These are phyloP conservation scores for Fusarium kyushuense DNA, from an alignment of 2,329 filamentous ascomycete genomes.

Conservation along the genomic window DNA sequence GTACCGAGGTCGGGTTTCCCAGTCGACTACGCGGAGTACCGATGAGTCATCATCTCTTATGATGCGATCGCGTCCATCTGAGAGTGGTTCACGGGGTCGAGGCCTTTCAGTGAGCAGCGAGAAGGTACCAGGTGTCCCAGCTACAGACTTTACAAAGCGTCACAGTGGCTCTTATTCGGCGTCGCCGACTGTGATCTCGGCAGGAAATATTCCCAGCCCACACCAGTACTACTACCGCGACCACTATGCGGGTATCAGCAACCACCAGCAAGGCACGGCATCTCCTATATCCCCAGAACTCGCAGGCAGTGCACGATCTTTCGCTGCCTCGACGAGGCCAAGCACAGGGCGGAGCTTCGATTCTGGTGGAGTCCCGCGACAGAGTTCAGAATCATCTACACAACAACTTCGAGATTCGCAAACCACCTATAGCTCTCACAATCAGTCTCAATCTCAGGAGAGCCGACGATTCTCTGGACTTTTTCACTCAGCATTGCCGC, in stretches of 20 bases:
- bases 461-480: slow-evolving; percentile 76
- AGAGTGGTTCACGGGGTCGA: slow-evolving; percentile 65
- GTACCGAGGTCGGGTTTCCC: slow-evolving; percentile 69
- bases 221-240: slow-evolving; percentile 69
- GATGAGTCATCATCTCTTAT: slow-evolving; percentile 62
- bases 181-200: slow-evolving; percentile 62
- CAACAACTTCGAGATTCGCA: slow-evolving; percentile 66
- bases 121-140: slow-evolving; percentile 70
- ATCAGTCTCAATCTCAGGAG: slow-evolving; percentile 58
- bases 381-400: slow-evolving; percentile 64
- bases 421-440: slow-evolving; percentile 65
- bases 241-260: slow-evolving; percentile 42
- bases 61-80: slow-evolving; percentile 62
- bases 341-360: slow-evolving; percentile 72
- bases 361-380: slow-evolving; percentile 62
- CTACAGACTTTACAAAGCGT: slow-evolving; percentile 74
- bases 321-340: slow-evolving; percentile 63
- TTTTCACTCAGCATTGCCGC: slow-evolving; percentile 88
- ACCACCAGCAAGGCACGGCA: slow-evolving; percentile 64
- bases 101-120: slow-evolving; percentile 73
- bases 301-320: slow-evolving; percentile 61
- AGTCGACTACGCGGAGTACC: slow-evolving; percentile 68
- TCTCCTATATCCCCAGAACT: slow-evolving; percentile 68
- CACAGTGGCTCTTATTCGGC: slow-evolving; percentile 75
- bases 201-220: slow-evolving; percentile 58